Conservation (phyloP, 441 rosid species). For the Pelargonium fulgidum region DNA sequence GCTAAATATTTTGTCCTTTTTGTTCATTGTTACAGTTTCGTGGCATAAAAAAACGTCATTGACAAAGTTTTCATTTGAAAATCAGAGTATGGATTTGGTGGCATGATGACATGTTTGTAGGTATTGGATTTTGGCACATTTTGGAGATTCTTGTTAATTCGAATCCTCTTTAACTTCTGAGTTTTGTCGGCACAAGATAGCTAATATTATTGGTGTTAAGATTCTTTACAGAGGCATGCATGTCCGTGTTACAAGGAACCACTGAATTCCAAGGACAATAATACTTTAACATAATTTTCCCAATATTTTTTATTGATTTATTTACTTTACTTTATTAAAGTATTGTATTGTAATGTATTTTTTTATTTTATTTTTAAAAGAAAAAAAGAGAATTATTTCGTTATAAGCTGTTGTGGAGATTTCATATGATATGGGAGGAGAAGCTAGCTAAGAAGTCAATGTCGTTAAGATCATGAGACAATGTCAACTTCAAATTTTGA, state of each 20-base stretch:
- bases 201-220: too few species aligned
- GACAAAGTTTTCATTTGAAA: too few species aligned
- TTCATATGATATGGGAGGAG: not conserved
- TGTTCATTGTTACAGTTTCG: too few species aligned
- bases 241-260: not conserved
- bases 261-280: not conserved
- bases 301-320: too few species aligned
- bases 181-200: not conserved
- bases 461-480: conserved; percentile 4
- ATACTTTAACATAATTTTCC: too few species aligned
- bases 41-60: not conserved
- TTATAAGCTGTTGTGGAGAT: too few species aligned
- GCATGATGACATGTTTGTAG: too few species aligned
- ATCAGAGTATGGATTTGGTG: too few species aligned
- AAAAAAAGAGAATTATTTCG: too few species aligned
- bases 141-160: conserved; percentile 3
- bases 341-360: too few species aligned
- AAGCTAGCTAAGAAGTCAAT: conserved; percentile 1
- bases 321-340: too few species aligned
- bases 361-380: too few species aligned
- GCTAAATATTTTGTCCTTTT: not conserved
- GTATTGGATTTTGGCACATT: not conserved
- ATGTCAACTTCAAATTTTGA: conserved; percentile 4
- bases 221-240: not conserved
- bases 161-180: not conserved